Conservation (phyloP, 176 grass and related monocot genomes). For the Rhipidocladum racemiflorum region DNA sequence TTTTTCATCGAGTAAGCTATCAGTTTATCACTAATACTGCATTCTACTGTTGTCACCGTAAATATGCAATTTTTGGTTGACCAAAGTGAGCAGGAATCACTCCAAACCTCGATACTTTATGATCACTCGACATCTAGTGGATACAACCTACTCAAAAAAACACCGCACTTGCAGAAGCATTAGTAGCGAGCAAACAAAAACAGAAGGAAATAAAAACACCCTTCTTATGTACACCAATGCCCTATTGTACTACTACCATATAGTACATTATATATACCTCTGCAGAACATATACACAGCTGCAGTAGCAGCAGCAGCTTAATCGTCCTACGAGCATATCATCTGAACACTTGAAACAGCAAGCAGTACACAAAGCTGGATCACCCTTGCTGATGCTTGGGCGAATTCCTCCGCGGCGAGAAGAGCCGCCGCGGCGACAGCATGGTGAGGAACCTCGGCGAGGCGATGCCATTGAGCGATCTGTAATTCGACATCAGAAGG, state of each 20-base stretch:
- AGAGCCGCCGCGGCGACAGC: constrained; percentile 75
- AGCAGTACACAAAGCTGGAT: constrained; percentile 5
- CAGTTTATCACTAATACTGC: no score
- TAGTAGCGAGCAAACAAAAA: not conserved
- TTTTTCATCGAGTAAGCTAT: not conserved
- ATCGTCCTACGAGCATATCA: not conserved
- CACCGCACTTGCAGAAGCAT: constrained; percentile 1
- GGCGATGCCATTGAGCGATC: constrained; percentile 54
- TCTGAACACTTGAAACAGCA: constrained; percentile 29
- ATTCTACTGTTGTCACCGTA: not conserved
- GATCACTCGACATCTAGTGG: not conserved
- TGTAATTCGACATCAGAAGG: constrained; percentile 70
- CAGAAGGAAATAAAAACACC: not conserved
- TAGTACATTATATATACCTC: constrained; percentile 23
- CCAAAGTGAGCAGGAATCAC: not conserved
- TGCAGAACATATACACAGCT: constrained; percentile 31
- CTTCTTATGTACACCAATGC: constrained; percentile 42
- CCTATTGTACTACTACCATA: constrained; percentile 13
- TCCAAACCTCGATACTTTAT: not conserved
- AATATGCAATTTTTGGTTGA: not conserved
- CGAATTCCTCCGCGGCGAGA: constrained; percentile 60
- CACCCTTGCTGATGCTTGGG: constrained; percentile 39
- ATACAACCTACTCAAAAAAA: not conserved
- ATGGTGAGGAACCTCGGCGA: constrained; percentile 68
- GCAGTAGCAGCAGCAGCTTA: constrained; percentile 21